A percentile compares a stretch with the other conserved stretches of the same genome.
These are phyloP conservation scores for Cercospora beticola DNA, from an alignment of 2,329 filamentous ascomycete species.

Conservation along the genomic window DNA sequence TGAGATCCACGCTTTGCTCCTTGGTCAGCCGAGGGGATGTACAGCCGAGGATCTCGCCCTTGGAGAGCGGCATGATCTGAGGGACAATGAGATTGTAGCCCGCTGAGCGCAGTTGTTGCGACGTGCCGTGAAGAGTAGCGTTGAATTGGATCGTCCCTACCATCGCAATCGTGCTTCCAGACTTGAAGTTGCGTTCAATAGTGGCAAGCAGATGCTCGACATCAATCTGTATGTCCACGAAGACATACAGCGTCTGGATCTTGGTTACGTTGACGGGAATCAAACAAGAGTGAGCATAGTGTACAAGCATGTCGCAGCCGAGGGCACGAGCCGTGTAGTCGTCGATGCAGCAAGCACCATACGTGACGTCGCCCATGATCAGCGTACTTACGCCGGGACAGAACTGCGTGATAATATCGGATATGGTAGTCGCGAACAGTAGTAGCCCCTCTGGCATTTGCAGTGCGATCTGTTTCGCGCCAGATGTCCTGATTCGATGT, in stretches of 20 bases:
- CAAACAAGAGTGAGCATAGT: slow-evolving; percentile 95
- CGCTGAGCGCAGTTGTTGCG: slow-evolving; percentile 72
- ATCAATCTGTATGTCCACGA: slow-evolving; percentile 97
- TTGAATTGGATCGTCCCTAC: slow-evolving; percentile 99
- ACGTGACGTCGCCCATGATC: slow-evolving; percentile 99
- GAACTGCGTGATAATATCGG: slow-evolving; percentile 92
- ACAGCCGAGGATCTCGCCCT: slow-evolving; percentile 96
- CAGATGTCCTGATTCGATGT: slow-evolving; percentile 79
- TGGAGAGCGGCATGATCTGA: slow-evolving; percentile 87
- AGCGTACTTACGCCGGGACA: slow-evolving; percentile 87
- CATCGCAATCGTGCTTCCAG: slow-evolving; percentile 83
- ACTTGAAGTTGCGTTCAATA: slow-evolving; percentile 80
- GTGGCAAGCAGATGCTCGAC: slow-evolving; percentile 82
- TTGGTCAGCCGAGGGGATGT: slow-evolving; percentile 74
- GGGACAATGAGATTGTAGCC: slow-evolving; percentile 86
- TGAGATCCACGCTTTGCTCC: slow-evolving; percentile 64
- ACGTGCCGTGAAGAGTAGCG: slow-evolving; percentile 86
- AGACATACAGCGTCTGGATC: slow-evolving; percentile 96
- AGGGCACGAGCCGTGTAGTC: slow-evolving; percentile 94
- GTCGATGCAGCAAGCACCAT: slow-evolving; percentile 97
- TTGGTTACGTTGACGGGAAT: slow-evolving; percentile 95
- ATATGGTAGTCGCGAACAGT: slow-evolving; percentile 94
- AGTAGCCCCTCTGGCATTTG: slow-evolving; percentile 96
- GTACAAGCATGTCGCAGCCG: slow-evolving; percentile 89
- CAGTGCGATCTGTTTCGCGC: slow-evolving; percentile 80